Base-by-base conservation (phyloP, 2,329 filamentous ascomycete genomes). In the Talaromyces sp. region DNA sequence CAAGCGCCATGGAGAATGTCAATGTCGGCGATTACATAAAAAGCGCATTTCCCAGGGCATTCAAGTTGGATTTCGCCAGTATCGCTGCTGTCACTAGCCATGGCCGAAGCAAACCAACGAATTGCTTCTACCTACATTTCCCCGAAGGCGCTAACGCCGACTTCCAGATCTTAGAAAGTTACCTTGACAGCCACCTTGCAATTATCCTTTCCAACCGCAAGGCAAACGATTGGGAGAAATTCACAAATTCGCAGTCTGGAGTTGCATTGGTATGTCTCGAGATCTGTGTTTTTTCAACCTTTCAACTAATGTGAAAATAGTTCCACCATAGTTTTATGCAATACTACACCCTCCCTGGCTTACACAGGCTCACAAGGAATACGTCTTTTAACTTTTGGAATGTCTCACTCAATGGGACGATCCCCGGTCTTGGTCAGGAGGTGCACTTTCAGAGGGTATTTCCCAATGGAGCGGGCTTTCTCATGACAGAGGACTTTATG, bases 401-500 rank as follows among this genome's bases (percentile, higher is more conserved):
- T 11, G 65, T 75, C 41, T 72, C 72, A 17, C 59, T 76, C 29
- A 32, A 48, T 3, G 61, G 56, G 6, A 69, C 68, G 8, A 65
- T 75, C 5, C 57, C 70, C 51, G 60, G 65, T 26, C 55, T 66
- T 38, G 64, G 69, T 51, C 48, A 60, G 17, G 57, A 61, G 26
- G 60, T 63, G 3, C 64, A 74, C 53, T 67, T 73, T 27, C 67
- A 75, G 60, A 70, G 72, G 14, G 62, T 79, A 5, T 78, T 79
- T 31, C 72, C 72, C 7, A 63, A 69, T 52, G 76, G 75, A 8
- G 66, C 64, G 9, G 72, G 72, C 1, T 69, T 77, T 27, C 67
- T 79, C 7, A 61, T 79, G 17, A 77, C 77, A 1, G 75, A 78
- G 61, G 75, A 77, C 51, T 66, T 75, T 12, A 71, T 77, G 58